phyloP scores from a whole-genome alignment of 2,329 filamentous ascomycete species.

The Trichoderma aggressivum region DNA sequence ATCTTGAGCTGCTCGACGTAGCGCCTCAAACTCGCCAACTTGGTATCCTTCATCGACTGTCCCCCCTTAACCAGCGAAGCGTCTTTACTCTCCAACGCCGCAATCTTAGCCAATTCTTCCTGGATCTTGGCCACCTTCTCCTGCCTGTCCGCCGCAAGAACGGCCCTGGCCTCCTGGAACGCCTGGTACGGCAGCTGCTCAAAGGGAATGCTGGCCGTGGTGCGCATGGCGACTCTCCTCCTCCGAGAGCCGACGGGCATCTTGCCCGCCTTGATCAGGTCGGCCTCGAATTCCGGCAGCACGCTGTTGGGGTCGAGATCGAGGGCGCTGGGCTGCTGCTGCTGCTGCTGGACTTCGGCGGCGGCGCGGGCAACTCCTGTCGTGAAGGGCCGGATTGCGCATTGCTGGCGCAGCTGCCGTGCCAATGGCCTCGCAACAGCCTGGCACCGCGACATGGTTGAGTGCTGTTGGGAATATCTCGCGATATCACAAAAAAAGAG shows the following conservation, averaged over 20 bases:
- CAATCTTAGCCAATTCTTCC: conserved; percentile 64
- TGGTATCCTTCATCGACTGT: conserved; percentile 60
- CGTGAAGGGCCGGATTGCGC: conserved; percentile 36
- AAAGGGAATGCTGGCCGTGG: conserved; percentile 70
- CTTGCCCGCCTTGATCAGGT: conserved; percentile 67
- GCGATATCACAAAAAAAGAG: not conserved
- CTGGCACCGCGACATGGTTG: conserved; percentile 56
- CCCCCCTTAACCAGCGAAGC: conserved; percentile 58
- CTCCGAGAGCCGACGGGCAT: conserved; percentile 79
- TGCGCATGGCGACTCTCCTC: conserved; percentile 70
- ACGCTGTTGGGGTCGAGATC: conserved; percentile 67
- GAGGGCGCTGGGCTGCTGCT: conserved; percentile 33
- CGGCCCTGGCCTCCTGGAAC: conserved; percentile 90
- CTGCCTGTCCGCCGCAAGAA: conserved; percentile 74
- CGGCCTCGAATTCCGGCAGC: conserved; percentile 51
- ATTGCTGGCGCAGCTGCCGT: conserved; percentile 47
- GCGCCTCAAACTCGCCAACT: conserved; percentile 65
- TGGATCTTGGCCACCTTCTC: conserved; percentile 76
- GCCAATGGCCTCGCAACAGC: conserved; percentile 56
- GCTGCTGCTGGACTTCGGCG: conserved; percentile 29
- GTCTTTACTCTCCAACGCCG: conserved; percentile 58
- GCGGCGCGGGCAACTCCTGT: conserved; percentile 31
- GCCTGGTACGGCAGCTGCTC: conserved; percentile 95
- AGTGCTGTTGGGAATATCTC: not conserved
- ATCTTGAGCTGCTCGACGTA: conserved; percentile 81